These are phyloP conservation scores for Salvia hispanica DNA, from an alignment of 257 asterid species.

Conservation along the genomic window DNA sequence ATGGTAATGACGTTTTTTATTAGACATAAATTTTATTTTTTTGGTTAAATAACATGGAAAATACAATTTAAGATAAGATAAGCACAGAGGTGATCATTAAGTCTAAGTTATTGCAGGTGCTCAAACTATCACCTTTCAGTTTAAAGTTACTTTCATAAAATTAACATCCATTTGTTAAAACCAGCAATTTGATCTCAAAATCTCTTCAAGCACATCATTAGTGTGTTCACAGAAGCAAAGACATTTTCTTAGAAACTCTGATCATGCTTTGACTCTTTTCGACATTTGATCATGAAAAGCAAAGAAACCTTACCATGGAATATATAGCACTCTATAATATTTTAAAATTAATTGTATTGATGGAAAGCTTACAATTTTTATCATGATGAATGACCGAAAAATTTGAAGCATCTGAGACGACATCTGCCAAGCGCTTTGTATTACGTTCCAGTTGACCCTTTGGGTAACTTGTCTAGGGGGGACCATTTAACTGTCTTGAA, in stretches of 20 bases:
- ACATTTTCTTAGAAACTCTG: too few relatives aligned
- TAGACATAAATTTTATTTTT: too few relatives aligned
- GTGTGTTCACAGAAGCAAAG: neutral
- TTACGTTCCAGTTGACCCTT: slow-evolving; percentile 89
- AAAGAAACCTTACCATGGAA: too few relatives aligned
- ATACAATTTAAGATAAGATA: slow-evolving; percentile 18
- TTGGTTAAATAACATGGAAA: too few relatives aligned
- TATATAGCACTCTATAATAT: neutral
- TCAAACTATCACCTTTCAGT: slow-evolving; percentile 10
- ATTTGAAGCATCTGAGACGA: slow-evolving; percentile 96
- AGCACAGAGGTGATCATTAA: neutral
- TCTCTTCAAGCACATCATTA: slow-evolving; percentile 17
- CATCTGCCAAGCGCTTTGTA: slow-evolving; percentile 90
- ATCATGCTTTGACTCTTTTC: too few relatives aligned
- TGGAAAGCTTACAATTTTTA: slow-evolving; percentile 60
- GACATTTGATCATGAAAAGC: too few relatives aligned
- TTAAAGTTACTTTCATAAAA: neutral
- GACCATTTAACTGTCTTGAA: too few relatives aligned
- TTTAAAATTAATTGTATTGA: neutral
- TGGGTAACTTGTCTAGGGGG: slow-evolving; percentile 28
- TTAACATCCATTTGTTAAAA: slow-evolving; percentile 7
- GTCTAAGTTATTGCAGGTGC: neutral
- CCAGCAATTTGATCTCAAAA: slow-evolving; percentile 18
- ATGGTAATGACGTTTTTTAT: too few relatives aligned
- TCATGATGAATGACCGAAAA: slow-evolving; percentile 76